phyloP scores from a whole-genome alignment of 495 filamentous ascomycete genomes.

The Amphirosellinia nigrospora region DNA sequence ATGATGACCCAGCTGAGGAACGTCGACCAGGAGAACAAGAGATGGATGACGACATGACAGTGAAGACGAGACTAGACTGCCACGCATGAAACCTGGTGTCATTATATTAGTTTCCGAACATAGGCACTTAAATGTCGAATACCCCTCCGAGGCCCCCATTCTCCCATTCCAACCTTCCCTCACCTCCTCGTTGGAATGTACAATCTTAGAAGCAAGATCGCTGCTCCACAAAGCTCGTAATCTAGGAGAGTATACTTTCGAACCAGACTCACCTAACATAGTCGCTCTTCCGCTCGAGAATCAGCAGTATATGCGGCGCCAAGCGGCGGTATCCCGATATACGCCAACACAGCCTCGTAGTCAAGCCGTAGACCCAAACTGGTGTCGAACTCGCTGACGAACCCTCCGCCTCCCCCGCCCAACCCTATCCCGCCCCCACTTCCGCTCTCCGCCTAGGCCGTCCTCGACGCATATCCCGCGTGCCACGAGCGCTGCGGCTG shows the following conservation, averaged over 20 bases:
- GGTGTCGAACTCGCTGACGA: conserved; percentile 70
- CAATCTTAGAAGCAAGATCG: background rate
- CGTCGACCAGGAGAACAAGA: conserved; percentile 82
- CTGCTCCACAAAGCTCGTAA: background rate
- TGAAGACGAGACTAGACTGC: conserved; percentile 90
- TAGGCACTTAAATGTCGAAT: background rate
- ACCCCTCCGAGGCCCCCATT: background rate
- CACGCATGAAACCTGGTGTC: conserved; percentile 84
- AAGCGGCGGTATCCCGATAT: conserved; percentile 83
- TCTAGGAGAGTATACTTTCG: background rate
- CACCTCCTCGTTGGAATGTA: background rate
- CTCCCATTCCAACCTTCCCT: background rate
- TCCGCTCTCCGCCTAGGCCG: conserved; percentile 12
- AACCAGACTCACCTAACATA: conserved; percentile 78
- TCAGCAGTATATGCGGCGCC: conserved; percentile 83
- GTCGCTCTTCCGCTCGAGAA: conserved; percentile 92
- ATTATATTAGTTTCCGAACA: conserved; percentile 4
- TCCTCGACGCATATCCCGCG: conserved; percentile 19
- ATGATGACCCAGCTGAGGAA: conserved; percentile 86
- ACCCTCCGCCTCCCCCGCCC: conserved; percentile 19
- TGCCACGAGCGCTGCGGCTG: conserved; percentile 58
- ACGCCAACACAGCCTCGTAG: conserved; percentile 90
- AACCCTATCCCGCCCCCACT: conserved; percentile 16
- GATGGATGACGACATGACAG: conserved; percentile 80
- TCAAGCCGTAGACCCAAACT: conserved; percentile 71